Evolutionary conservation across 2,329 filamentous ascomycete species (phyloP).

Genomic region (Ophiocordyceps unilateralis): DNA sequence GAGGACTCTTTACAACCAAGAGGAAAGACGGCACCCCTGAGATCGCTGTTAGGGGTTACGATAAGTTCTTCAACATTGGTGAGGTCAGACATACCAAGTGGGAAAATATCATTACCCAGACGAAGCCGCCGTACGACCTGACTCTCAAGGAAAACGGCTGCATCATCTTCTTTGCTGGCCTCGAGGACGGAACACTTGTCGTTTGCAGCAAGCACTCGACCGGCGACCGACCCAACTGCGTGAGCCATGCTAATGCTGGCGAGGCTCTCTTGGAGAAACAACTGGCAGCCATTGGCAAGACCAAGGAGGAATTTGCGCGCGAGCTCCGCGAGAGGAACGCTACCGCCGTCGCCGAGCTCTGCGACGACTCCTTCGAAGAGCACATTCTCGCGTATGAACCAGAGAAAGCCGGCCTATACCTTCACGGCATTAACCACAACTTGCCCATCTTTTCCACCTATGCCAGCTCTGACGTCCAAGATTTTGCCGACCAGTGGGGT

Average conservation of each 20-base stretch:
- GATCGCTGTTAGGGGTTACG: constrained; percentile 80
- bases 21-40: constrained; percentile 48
- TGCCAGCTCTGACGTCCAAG: constrained; percentile 63
- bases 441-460: constrained; percentile 84
- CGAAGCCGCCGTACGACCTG: constrained; percentile 78
- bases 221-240: constrained; percentile 51
- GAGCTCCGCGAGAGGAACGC: constrained; percentile 65
- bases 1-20: constrained; percentile 80
- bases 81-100: constrained; percentile 74
- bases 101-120: constrained; percentile 58
- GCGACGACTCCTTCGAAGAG: constrained; percentile 91
- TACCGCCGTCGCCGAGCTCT: constrained; percentile 92
- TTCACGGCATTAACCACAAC: constrained; percentile 93
- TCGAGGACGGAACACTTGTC: constrained; percentile 75
- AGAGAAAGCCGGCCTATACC: constrained; percentile 73
- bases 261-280: constrained; percentile 72
- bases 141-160: constrained; percentile 99
- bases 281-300: constrained; percentile 60
- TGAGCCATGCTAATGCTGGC: constrained; percentile 73
- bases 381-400: constrained; percentile 82
- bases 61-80: constrained; percentile 95
- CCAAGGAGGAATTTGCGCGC: constrained; percentile 57
- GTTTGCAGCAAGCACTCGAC: constrained; percentile 99
- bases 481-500: constrained; percentile 83
- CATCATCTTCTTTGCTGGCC: constrained; percentile 89